A percentile compares a stretch with the other conserved stretches of the same genome.
Conservation (phyloP, 2,329 filamentous ascomycete genomes). For the Ambrosiella cleistominuta region DNA sequence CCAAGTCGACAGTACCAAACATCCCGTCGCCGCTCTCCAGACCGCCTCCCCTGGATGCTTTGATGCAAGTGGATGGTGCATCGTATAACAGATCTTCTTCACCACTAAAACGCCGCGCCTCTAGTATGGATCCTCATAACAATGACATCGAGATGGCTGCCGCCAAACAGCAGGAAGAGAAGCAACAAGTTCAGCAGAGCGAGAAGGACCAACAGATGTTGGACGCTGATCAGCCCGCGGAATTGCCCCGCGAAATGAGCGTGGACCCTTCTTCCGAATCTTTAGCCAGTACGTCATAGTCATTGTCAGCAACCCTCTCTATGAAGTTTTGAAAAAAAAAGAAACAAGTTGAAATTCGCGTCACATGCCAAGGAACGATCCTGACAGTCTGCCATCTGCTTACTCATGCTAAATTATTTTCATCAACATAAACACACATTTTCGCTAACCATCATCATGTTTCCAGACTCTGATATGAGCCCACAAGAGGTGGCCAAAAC, state of each 20-base stretch:
- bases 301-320: background rate
- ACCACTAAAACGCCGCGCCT: constrained; percentile 45
- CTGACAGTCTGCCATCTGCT: background rate
- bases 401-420: background rate
- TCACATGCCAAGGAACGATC: no score
- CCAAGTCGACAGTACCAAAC: constrained; percentile 21
- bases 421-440: background rate
- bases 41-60: constrained; percentile 23
- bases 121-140: constrained; percentile 38
- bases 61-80: constrained; percentile 27
- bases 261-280: constrained; percentile 7
- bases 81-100: constrained; percentile 43
- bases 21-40: constrained; percentile 21
- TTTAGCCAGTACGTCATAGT: constrained; percentile 12
- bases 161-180: constrained; percentile 9
- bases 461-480: constrained; percentile 18
- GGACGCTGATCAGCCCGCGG: background rate
- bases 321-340: background rate
- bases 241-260: constrained; percentile 12
- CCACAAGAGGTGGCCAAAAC: constrained; percentile 48
- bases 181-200: constrained; percentile 5
- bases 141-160: constrained; percentile 17
- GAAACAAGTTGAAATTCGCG: no score
- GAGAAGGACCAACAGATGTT: background rate
- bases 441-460: background rate